Percentiles rank a stretch among this genome's conserved stretches.
phyloP scores from a whole-genome alignment of 2,329 filamentous ascomycete genomes.

The Coniochaeta sp. region DNA sequence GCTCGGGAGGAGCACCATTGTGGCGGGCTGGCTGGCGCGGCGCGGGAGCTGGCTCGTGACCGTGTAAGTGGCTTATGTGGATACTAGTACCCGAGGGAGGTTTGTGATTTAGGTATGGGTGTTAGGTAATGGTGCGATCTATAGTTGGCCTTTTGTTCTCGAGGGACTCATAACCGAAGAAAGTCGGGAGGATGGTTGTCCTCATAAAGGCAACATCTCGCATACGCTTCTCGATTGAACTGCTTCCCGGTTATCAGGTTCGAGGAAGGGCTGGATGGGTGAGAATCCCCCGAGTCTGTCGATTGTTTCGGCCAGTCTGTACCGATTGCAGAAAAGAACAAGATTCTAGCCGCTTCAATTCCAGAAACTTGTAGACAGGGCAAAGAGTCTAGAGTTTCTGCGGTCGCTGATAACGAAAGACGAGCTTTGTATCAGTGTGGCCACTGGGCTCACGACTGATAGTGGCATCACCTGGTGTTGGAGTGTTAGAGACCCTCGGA shows the following conservation, averaged over 20 bases:
- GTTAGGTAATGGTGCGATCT: background rate
- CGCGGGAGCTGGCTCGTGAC: background rate
- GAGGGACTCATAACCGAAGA: background rate
- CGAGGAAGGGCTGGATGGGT: background rate
- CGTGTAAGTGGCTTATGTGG: background rate
- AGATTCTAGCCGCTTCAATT: background rate
- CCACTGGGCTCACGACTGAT: too few relatives aligned
- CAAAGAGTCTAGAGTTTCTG: background rate
- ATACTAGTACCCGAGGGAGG: background rate
- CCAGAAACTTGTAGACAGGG: background rate
- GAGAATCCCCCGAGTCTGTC: background rate
- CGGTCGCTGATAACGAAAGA: background rate
- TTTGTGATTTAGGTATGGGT: background rate
- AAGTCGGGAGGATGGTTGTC: background rate
- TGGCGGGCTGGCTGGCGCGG: background rate
- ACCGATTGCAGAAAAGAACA: background rate
- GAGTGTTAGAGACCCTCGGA: too few relatives aligned
- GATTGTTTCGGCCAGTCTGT: background rate
- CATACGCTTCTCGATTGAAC: background rate
- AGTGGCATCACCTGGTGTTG: too few relatives aligned
- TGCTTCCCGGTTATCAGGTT: background rate
- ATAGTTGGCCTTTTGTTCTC: background rate
- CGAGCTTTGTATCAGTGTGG: background rate
- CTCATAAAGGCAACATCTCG: background rate
- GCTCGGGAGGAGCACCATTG: background rate